Percentiles rank a stretch among this genome's conserved stretches.
Evolutionary conservation across 331 rosid species (phyloP).

Genomic region (Cydonia oblonga): DNA sequence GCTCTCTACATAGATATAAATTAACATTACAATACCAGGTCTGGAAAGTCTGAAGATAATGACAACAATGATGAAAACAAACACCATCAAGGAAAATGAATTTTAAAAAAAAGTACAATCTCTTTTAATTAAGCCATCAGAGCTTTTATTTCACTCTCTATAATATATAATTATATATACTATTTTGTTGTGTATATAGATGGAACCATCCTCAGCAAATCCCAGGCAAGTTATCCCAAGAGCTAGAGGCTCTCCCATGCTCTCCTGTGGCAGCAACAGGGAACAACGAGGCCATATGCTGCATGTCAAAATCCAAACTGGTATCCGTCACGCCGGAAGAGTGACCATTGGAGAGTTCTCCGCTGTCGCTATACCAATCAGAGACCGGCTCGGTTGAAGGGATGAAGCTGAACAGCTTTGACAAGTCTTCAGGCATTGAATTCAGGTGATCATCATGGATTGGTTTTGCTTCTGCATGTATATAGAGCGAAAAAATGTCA

Average conservation of each 20-base stretch:
- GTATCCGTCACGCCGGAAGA: constrained; percentile 36
- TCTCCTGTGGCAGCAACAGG: constrained; percentile 41
- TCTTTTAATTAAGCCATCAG: background rate
- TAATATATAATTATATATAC: background rate
- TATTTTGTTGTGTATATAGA: background rate
- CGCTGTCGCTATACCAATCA: constrained; percentile 36
- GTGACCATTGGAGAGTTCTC: constrained; percentile 29
- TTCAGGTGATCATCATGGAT: constrained; percentile 28
- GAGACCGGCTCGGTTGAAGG: constrained; percentile 41
- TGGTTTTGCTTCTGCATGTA: constrained; percentile 30
- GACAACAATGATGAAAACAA: background rate
- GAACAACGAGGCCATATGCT: constrained; percentile 48
- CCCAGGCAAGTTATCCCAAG: constrained; percentile 68
- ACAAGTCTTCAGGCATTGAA: constrained; percentile 47
- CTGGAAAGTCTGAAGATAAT: background rate
- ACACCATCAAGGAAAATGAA: background rate
- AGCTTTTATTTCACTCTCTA: background rate
- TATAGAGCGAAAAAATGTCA: background rate
- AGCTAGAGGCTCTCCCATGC: constrained; percentile 27
- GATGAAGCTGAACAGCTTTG: constrained; percentile 41
- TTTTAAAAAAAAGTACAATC: background rate
- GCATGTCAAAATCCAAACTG: constrained; percentile 39
- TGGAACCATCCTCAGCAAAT: constrained; percentile 25
- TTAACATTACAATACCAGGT: background rate
- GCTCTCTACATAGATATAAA: background rate